Evolutionary conservation across 2,329 filamentous ascomycete genomes (phyloP), one percentile per base, ranked within the genome.

Genomic region (Dendryphion nanum): DNA sequence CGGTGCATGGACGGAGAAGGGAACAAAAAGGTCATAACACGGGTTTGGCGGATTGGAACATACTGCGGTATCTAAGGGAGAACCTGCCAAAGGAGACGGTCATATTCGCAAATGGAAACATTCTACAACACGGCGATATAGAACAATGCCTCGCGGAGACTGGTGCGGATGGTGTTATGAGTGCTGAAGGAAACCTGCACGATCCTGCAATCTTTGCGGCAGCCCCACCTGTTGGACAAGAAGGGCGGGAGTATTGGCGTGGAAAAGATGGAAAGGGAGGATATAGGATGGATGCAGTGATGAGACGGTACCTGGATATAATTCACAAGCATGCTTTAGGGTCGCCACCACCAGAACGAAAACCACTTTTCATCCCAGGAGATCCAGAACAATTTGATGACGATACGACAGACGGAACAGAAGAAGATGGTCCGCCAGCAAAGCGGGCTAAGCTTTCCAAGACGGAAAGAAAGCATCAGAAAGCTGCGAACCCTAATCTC

Each of bases 11-110:
- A 1, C 77, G 93, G 23, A 78, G 81, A 47, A 76, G 93, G 47
- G 89, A 97, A 57, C 91, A 97, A 64, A 98, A 98, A 70, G 91
- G 93, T 0, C 93, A 98, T 61, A 79, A 95, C 57, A 98, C 93
- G 0, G 93, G 93, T 0, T 54, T 97, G 23, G 93, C 93, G 4
- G 89, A 98, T 67, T 98, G 93, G 93, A 72, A 71, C n/a, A 80
- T 85, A 57, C 83, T 98, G 40, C 78, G 83, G 4, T 91, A 86
- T 58, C 68, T 98, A 48, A 76, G 93, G 33, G 87, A 95, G 8
- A 85, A 84, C 44, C 69, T 98, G 19, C 91, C 91, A 0, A 70
- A 77, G 1, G 89, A 96, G 33, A 94, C 89, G 6, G 93, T 98
- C 17, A 80, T 98, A 3, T 97, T 98, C 61, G 93, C 93, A 3